phyloP scores from a whole-genome alignment of 2,329 filamentous ascomycete species.

The Trichophyton schoenleinii region DNA sequence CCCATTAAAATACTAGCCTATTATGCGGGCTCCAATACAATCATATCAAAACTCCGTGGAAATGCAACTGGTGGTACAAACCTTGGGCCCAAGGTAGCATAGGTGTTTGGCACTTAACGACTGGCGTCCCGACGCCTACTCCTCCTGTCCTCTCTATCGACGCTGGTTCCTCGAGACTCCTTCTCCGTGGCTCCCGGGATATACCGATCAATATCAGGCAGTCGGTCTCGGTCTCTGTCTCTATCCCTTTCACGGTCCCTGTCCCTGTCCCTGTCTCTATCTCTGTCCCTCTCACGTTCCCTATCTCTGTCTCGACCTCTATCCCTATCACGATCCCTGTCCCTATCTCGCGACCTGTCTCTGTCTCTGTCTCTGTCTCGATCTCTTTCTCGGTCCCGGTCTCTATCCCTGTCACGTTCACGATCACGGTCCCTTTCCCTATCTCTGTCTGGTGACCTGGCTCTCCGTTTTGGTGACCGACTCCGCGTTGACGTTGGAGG shows the following conservation, averaged over 20 bases:
- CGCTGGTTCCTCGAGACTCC: slow-evolving; percentile 7
- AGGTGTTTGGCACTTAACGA: slow-evolving; percentile 12
- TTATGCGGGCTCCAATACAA: no score
- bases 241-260: neutral
- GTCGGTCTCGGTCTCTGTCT: slow-evolving; percentile 14
- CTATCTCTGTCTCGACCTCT: neutral
- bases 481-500: slow-evolving; percentile 30
- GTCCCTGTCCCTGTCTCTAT: neutral
- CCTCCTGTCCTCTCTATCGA: slow-evolving; percentile 13
- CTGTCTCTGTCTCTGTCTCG: slow-evolving; percentile 31
- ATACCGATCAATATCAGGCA: slow-evolving; percentile 34
- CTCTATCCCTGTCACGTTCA: slow-evolving; percentile 15
- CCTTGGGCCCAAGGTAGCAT: neutral
- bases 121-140: slow-evolving; percentile 18
- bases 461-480: slow-evolving; percentile 29
- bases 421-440: slow-evolving; percentile 16
- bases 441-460: slow-evolving; percentile 20
- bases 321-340: neutral
- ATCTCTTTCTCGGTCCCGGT: slow-evolving; percentile 20
- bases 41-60: neutral
- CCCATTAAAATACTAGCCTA: no score
- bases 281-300: slow-evolving; percentile 4
- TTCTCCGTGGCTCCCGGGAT: slow-evolving; percentile 25
- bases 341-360: slow-evolving; percentile 11
- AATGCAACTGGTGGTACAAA: neutral